Evolutionary conservation across 2,329 filamentous ascomycete species (phyloP).

Genomic region (Penicillium frequentans): DNA sequence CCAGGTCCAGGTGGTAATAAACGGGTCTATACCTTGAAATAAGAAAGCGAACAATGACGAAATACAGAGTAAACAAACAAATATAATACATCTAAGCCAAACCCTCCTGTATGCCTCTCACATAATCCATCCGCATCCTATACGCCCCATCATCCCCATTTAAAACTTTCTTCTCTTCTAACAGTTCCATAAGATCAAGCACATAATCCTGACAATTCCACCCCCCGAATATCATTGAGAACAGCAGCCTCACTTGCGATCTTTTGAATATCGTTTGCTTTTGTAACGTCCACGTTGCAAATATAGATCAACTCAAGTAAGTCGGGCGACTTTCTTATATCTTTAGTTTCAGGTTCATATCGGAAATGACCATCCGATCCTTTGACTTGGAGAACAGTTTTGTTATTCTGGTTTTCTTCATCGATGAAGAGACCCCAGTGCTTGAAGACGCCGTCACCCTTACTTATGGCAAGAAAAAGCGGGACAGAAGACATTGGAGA

Average conservation of each 20-base stretch:
- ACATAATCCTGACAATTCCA: slow-evolving; percentile 30
- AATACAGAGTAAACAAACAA: not conserved
- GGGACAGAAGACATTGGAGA: not conserved
- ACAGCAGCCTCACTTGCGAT: slow-evolving; percentile 1
- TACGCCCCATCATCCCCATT: slow-evolving; percentile 1
- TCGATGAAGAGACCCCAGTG: not conserved
- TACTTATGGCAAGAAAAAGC: not conserved
- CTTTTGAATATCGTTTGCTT: not conserved
- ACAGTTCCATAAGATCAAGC: slow-evolving; percentile 23
- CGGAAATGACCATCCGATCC: not conserved
- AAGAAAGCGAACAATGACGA: not conserved
- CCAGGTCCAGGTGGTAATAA: too few relatives aligned
- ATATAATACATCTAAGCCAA: not conserved
- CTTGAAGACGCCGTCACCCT: not conserved
- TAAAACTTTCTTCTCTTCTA: slow-evolving; percentile 17
- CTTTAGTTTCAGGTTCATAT: not conserved
- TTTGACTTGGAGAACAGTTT: not conserved
- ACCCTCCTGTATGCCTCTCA: slow-evolving; percentile 10
- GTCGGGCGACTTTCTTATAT: not conserved
- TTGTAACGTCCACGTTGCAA: not conserved
- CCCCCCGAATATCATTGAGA: slow-evolving; percentile 20
- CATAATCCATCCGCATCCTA: slow-evolving; percentile 2
- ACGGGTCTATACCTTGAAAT: too few relatives aligned
- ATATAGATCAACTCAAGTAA: not conserved
- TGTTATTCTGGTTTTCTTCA: not conserved